Percentiles rank a stretch among this genome's conserved stretches.
Conservation (phyloP, 1,139 yeast genomes). For the Yamadazyma trypodendri region DNA sequence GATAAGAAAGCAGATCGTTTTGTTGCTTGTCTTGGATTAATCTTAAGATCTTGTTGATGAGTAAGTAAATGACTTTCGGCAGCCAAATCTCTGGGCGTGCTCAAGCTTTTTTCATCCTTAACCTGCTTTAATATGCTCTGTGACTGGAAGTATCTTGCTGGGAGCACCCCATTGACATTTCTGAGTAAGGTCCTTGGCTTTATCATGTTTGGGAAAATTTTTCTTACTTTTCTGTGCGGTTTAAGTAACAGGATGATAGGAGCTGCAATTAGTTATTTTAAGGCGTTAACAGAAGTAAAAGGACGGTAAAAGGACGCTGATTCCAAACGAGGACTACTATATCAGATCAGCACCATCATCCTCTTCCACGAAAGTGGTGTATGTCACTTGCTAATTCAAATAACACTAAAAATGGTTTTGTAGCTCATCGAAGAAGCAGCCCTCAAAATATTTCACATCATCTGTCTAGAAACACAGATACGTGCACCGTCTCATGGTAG, state of each 20-base stretch:
- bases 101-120: conserved; percentile 11
- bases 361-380: too few relatives aligned
- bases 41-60: conserved; percentile 41
- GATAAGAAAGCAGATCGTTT: conserved; percentile 51
- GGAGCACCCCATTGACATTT: not conserved
- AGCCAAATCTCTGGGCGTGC: conserved; percentile 46
- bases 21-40: conserved; percentile 39
- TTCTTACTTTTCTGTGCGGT: conserved; percentile 2
- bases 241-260: not conserved
- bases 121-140: conserved; percentile 14
- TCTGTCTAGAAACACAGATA: too few relatives aligned
- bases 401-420: too few relatives aligned
- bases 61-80: conserved; percentile 49
- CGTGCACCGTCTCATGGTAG: too few relatives aligned
- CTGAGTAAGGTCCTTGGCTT: conserved; percentile 1
- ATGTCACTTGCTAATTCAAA: too few relatives aligned
- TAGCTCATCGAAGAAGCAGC: too few relatives aligned
- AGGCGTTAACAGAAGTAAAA: too few relatives aligned
- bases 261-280: not conserved
- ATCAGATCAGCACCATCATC: too few relatives aligned
- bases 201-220: conserved; percentile 6
- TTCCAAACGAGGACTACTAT: too few relatives aligned
- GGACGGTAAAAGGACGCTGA: not conserved
- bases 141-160: conserved; percentile 11
- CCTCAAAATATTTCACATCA: too few relatives aligned